Conservation (phyloP, 768 basidiomycete species). For the Pleurotus cornucopiae region DNA sequence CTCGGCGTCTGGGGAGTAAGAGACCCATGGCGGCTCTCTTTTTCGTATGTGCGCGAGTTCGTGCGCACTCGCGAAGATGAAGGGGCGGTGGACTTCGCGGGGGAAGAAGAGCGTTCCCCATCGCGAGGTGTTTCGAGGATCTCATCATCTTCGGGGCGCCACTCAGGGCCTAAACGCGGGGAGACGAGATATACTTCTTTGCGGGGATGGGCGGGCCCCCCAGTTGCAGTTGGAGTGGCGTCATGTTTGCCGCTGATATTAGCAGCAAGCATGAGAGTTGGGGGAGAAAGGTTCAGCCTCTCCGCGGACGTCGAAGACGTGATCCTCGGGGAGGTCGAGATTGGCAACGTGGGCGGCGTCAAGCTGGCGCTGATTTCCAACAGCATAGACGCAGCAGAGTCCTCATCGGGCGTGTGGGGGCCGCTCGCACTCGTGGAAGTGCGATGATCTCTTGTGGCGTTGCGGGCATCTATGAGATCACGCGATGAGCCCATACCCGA, state of each 20-base stretch:
- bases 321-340: background rate
- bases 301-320: slow-evolving; percentile 4
- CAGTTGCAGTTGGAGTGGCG: background rate
- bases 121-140: background rate
- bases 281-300: slow-evolving; percentile 3
- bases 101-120: background rate
- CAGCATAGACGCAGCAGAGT: slow-evolving; percentile 63
- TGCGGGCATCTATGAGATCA: slow-evolving; percentile 7
- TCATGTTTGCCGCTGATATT: background rate
- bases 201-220: background rate
- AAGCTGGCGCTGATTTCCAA: slow-evolving; percentile 57
- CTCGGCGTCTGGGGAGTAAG: slow-evolving; percentile 24
- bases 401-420: slow-evolving; percentile 57
- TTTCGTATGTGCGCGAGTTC: background rate
- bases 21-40: background rate
- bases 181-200: background rate
- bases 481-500: slow-evolving; percentile 5
- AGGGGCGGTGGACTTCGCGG: background rate
- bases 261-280: background rate
- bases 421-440: slow-evolving; percentile 13
- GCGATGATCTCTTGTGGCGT: slow-evolving; percentile 19
- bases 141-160: background rate
- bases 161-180: background rate
- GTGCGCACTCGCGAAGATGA: background rate
- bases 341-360: slow-evolving; percentile 17